These are phyloP conservation scores for Circinella minor DNA, from an alignment of 371 early-diverging fungal genomes.

Conservation along the genomic window DNA sequence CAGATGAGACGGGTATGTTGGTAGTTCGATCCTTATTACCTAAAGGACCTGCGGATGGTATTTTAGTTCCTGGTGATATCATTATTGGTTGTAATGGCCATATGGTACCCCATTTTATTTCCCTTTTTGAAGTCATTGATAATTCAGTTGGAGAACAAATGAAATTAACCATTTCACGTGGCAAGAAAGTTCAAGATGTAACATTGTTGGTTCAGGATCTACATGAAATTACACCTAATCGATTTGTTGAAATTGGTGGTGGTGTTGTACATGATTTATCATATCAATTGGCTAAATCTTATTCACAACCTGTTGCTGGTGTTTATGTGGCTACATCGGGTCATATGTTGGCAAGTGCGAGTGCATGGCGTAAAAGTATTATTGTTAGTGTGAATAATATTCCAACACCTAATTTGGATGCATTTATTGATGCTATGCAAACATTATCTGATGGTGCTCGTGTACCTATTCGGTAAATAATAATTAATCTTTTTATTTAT, in stretches of 20 bases:
- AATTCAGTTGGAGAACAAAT: slow-evolving; percentile 64
- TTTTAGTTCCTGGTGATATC: slow-evolving; percentile 78
- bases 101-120: slow-evolving; percentile 72
- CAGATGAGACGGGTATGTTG: slow-evolving; percentile 78
- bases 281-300: slow-evolving; percentile 83
- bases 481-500: neutral
- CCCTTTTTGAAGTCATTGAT: slow-evolving; percentile 71
- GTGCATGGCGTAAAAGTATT: slow-evolving; percentile 70
- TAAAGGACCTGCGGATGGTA: slow-evolving; percentile 68
- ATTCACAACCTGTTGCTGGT: slow-evolving; percentile 74
- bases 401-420: slow-evolving; percentile 80
- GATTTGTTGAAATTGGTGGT: slow-evolving; percentile 85
- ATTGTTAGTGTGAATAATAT: slow-evolving; percentile 71
- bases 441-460: slow-evolving; percentile 78
- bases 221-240: slow-evolving; percentile 74
- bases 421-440: slow-evolving; percentile 72
- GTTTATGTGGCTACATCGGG: slow-evolving; percentile 83
- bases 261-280: slow-evolving; percentile 81
- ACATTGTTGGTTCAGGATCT: slow-evolving; percentile 73
- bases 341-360: slow-evolving; percentile 68
- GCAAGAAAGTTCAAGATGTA: slow-evolving; percentile 60
- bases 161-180: slow-evolving; percentile 70
- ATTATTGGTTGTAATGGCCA: slow-evolving; percentile 64
- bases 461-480: slow-evolving; percentile 66
- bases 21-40: slow-evolving; percentile 74